Base-by-base conservation (phyloP, 2,329 filamentous ascomycete species). In the Amphichorda felina region DNA sequence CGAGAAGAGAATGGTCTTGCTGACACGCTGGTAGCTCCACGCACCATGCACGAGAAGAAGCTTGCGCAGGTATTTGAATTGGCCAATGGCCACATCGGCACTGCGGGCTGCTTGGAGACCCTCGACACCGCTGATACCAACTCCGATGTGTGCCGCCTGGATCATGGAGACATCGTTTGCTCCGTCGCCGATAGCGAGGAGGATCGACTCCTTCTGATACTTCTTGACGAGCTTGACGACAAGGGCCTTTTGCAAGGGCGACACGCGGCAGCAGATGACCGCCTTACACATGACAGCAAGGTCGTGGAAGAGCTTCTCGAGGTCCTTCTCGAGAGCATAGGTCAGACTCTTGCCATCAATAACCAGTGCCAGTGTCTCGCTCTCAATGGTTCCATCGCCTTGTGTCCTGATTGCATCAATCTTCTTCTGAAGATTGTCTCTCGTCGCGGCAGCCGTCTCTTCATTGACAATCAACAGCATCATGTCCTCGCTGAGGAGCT, bases 131-230 rank as follows among this genome's bases (percentile, higher is more conserved):
- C 87, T 94, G 57, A 98, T 98, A 59, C 91, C 91, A 30, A 98
- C 85, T 44, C 91, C 91, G 44, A 98, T 94, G 55, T 98, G 91
- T 10, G 91, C 91, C 9, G 91, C 91, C 64, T 98, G 91, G 37
- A 98, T 98, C 91, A 98, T 98, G 14, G 89, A 95, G n/a, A 98
- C 91, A 51, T 98, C 91, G 60, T 98, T 98, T 32, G 91, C 91
- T 44, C 91, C 91, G 50, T 98, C 91, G 46, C 91, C 91, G 55
- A 98, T 95, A 35, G 91, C 91, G 34, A 98, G 75, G 36, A 95
- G 76, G 46, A 98, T 87, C 10, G 86, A 77, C 54, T 95, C 84
- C 45, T 91, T 75, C 55, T 94, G 85, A 45, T 75, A 75, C 46
- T 87, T 85, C 62, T 96, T 98, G 52, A 98, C 91, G 45, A 96